Evolutionary conservation across 768 basidiomycete genomes (phyloP), one percentile per base, ranked within the genome.

Genomic region (Rhizopogon salebrosus): DNA sequence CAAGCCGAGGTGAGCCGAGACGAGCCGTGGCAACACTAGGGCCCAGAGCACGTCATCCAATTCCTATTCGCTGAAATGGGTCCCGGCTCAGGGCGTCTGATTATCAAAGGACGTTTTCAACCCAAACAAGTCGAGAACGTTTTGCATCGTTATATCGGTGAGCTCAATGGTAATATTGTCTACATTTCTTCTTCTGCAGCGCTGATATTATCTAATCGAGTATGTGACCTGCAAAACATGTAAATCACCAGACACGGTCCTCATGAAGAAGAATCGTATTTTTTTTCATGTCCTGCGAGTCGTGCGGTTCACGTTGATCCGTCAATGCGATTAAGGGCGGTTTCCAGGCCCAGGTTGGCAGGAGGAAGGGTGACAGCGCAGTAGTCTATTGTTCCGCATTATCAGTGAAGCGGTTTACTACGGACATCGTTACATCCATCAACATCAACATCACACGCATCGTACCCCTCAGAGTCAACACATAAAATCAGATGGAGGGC

Each of bases 191-290:
- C 23, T 24, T 3, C 38, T n/a, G 37, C 39, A 22, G 38, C 18
- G 48, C 31, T 29, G 29, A 39, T 20, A 34, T 20, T 38, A 39
- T 55, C 11, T 59, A 46, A 95, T 95, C 56, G 95, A 98, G 75
- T 98, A 98, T 71, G 95, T 98, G 55, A 95, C 95, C 36, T 99
- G 97, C 83, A 95, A 97, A 73, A 98, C 95, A 37, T 99, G 97
- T 80, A 99, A 98, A 75, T 98, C 95, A 1, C 92, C 92, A 41
- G 97, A 99, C 69, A 99, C 97, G 2, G 81, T 97, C 18, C 82
- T 99, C 35, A 87, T 89, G 26, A 99, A 98, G 72, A 94, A 98
- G 74, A 97, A 97, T 71, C 91, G 97, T 72, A 92, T 99, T 67
- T 98, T 95, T n/a, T 80, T 99, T 99, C 80, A 89, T 92, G 83